Base-by-base conservation (phyloP, 768 basidiomycete species). In the Lentinula sp. region DNA sequence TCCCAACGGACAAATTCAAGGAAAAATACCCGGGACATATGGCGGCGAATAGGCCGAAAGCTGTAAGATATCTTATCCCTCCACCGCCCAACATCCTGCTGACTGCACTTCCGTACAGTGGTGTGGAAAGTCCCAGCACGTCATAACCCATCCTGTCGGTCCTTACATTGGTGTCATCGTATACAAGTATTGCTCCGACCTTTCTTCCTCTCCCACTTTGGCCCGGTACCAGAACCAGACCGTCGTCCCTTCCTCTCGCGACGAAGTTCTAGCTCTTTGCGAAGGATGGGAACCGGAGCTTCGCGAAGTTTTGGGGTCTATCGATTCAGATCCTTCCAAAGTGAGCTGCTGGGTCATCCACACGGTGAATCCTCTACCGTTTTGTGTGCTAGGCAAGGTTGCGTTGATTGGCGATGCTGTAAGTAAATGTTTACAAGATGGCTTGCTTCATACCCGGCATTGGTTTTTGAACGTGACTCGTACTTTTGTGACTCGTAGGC, bases 281-380 rank as follows among this genome's bases (percentile, higher is more conserved):
- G 34, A 63, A 48, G 61, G 61, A n/a, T 70, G 67, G 65, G 69
- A 70, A 42, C 66, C 68, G 0, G 66, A 68, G 16, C 56, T 70
- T n/a, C 18, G 56, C 3, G 40, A 49, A 15, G n/a, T 70, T 32
- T 39, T 69, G 21, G 34, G 64, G 60, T 46, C 49, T 13, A 18
- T 39, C 52, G 56, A 34, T 13, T 34, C 57, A 28, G 40, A 62
- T 35, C 46, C 37, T 34, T 21, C 23, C 28, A 66, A 58, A 9
- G 69, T 71, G 1, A 72, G 66, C 28, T 66, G 71, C 51, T 80
- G 79, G 76, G 76, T 74, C 1, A 68, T 81, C 10, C 74, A 77
- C 62, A 65, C 69, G 15, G 68, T 80, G 11, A 67, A 69, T 5
- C 64, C 69, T 5, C 63, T 82, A 3, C 76, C 76, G 1, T 62